phyloP scores from a whole-genome alignment of 345 rosid species.

The Capsella bursapastoris region DNA sequence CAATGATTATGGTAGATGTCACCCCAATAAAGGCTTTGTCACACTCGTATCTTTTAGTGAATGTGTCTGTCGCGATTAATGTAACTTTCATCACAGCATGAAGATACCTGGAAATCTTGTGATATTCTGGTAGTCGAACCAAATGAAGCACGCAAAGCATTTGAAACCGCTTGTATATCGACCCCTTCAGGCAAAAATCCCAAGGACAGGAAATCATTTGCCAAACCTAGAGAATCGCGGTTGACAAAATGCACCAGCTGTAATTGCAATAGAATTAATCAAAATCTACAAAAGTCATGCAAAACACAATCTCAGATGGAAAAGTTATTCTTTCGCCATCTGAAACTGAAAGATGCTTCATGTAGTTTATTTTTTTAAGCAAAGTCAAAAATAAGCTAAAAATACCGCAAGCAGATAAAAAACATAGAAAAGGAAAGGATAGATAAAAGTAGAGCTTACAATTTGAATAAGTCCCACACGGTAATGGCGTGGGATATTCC shows the following conservation, averaged over 20 bases:
- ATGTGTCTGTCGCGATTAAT: neutral
- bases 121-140: constrained; percentile 71
- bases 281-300: constrained; percentile 17
- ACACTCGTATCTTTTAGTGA: neutral
- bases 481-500: constrained; percentile 91
- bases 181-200: constrained; percentile 98
- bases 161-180: constrained; percentile 74
- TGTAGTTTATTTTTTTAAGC: neutral
- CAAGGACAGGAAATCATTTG: constrained; percentile 97
- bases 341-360: constrained; percentile 7
- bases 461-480: constrained; percentile 95
- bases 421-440: neutral
- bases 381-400: constrained; percentile 14
- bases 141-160: constrained; percentile 78
- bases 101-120: constrained; percentile 88
- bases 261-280: constrained; percentile 53
- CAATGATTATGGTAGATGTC: constrained; percentile 16
- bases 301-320: neutral
- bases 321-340: neutral
- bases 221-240: constrained; percentile 97
- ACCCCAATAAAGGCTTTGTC: neutral
- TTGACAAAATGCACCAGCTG: constrained; percentile 99
- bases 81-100: neutral
- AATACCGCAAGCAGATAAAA: neutral
- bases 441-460: constrained; percentile 52